A percentile compares a stretch with the other conserved stretches of the same genome.
phyloP scores from a whole-genome alignment of 192 early-diverging fungal species.

The Tieghemiomyces parasiticus region DNA sequence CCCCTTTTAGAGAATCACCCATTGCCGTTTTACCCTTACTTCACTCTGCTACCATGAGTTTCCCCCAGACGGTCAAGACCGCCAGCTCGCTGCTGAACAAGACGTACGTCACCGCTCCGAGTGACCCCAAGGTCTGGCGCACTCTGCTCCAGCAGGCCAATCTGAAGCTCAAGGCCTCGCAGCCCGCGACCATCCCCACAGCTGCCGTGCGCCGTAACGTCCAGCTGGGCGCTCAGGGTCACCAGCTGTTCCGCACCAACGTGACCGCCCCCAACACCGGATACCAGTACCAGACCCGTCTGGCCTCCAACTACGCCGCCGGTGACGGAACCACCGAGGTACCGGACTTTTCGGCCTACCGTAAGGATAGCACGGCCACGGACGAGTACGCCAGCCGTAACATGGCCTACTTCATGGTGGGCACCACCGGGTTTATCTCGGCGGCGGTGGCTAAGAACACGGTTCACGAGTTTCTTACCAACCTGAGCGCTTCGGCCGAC shows the following conservation, averaged over 20 bases:
- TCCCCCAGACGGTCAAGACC: neutral
- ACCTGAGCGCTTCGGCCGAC: conserved; percentile 94
- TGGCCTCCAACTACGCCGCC: conserved; percentile 34
- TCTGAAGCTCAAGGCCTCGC: neutral
- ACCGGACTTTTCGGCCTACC: conserved; percentile 66
- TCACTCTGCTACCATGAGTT: neutral
- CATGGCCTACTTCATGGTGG: conserved; percentile 90
- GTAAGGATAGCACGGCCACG: conserved; percentile 48
- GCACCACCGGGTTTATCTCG: conserved; percentile 66
- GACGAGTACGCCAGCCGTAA: conserved; percentile 48
- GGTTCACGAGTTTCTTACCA: conserved; percentile 59
- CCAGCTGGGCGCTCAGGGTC: neutral
- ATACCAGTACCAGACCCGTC: conserved; percentile 27
- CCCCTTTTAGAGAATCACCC: neutral
- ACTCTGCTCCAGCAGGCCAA: neutral
- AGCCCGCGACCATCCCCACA: neutral
- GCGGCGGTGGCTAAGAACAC: conserved; percentile 80
- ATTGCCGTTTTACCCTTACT: neutral
- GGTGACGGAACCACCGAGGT: conserved; percentile 43
- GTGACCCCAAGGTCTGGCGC: neutral
- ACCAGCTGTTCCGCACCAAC: neutral
- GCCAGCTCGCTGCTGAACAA: conserved; percentile 1
- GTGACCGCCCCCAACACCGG: neutral
- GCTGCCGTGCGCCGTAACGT: neutral
- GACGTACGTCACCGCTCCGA: conserved; percentile 7